A percentile compares a stretch with the other conserved stretches of the same genome.
Conservation (phyloP, 2,329 filamentous ascomycete species). For the Colletotrichum orbiculare region DNA sequence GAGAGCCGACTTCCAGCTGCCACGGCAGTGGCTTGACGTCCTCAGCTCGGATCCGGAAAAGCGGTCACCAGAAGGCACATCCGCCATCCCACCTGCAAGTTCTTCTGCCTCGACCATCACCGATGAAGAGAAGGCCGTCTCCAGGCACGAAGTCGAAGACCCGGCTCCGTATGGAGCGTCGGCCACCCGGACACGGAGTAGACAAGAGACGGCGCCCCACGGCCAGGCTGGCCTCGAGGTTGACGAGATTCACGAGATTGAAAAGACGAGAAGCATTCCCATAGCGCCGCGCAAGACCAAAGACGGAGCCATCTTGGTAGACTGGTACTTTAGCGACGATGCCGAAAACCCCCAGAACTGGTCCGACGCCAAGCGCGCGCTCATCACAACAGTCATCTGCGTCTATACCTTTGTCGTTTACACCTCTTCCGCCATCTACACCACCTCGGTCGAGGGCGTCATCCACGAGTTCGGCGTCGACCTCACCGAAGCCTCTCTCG, state of each 20-base stretch:
- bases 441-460: constrained; percentile 58
- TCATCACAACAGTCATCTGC: constrained; percentile 58
- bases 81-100: constrained; percentile 1
- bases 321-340: constrained; percentile 67
- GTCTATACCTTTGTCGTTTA: constrained; percentile 72
- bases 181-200: constrained; percentile 17
- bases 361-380: constrained; percentile 54
- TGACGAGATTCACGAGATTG: constrained; percentile 50
- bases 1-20: constrained; percentile 62
- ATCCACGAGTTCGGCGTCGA: constrained; percentile 64
- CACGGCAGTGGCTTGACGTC: constrained; percentile 51
- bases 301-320: constrained; percentile 63
- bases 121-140: constrained; percentile 17
- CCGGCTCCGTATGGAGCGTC: constrained; percentile 23
- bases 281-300: constrained; percentile 60
- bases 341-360: constrained; percentile 67
- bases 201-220: constrained; percentile 40
- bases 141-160: constrained; percentile 18
- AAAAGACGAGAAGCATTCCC: constrained; percentile 59
- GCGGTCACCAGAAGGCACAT: neutral
- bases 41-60: constrained; percentile 42
- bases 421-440: constrained; percentile 59
- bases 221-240: constrained; percentile 48
- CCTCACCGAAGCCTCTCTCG: constrained; percentile 63
- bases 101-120: constrained; percentile 28